Conservation (phyloP, 2,329 filamentous ascomycete species). For the Hysterium pulicare region DNA sequence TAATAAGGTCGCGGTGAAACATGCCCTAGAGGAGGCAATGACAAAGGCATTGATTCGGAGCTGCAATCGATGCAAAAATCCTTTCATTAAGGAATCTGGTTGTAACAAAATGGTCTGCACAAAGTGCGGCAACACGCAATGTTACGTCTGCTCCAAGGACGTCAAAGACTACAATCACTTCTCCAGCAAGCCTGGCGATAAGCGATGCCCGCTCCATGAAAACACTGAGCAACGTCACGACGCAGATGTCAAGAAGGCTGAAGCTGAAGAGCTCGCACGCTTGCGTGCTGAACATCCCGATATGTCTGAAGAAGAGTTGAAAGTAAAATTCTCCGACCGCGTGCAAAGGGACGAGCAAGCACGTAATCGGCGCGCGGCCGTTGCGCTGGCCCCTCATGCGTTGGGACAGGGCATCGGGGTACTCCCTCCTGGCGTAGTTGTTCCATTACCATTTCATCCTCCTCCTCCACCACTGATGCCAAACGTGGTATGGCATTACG, state of each 20-base stretch:
- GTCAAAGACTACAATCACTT: constrained; percentile 69
- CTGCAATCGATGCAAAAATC: constrained; percentile 69
- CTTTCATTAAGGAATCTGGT: constrained; percentile 73
- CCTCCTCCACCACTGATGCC: too few relatives aligned
- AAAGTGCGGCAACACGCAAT: constrained; percentile 54
- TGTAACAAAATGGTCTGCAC: constrained; percentile 83
- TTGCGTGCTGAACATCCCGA: constrained; percentile 59
- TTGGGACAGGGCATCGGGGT: too few relatives aligned
- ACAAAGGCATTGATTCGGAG: constrained; percentile 71
- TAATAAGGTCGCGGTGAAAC: constrained; percentile 58
- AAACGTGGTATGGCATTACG: too few relatives aligned
- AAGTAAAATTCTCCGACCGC: constrained; percentile 57
- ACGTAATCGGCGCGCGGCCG: constrained; percentile 14
- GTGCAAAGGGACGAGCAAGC: constrained; percentile 39
- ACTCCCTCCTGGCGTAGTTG: too few relatives aligned
- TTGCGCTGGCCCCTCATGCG: too few relatives aligned
- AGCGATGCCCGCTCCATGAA: constrained; percentile 67
- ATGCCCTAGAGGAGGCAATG: constrained; percentile 79
- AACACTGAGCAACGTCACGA: constrained; percentile 58
- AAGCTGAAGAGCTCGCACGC: constrained; percentile 55
- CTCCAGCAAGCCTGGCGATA: constrained; percentile 43
- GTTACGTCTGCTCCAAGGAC: constrained; percentile 68
- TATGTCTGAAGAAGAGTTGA: constrained; percentile 56
- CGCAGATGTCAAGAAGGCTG: constrained; percentile 61
- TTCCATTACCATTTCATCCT: too few relatives aligned